phyloP scores from a whole-genome alignment of 1,284 basidiomycete genomes.

The Filobasidium uniguttulatum region DNA sequence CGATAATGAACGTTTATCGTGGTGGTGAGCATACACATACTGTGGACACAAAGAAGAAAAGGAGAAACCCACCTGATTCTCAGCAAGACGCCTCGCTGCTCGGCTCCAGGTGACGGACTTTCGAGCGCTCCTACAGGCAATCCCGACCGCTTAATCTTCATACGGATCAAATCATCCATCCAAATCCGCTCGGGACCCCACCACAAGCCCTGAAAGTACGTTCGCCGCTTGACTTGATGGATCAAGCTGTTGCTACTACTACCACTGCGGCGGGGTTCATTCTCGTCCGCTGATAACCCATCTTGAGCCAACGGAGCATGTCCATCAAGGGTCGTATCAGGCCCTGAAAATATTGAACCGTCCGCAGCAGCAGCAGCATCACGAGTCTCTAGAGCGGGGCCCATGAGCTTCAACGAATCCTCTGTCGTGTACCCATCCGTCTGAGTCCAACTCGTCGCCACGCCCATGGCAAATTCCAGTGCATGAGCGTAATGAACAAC shows the following conservation, averaged over 20 bases:
- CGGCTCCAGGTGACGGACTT: background rate
- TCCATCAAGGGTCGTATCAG: too few species aligned
- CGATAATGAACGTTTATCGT: too few species aligned
- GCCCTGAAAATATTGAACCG: too few species aligned
- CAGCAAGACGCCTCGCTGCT: background rate
- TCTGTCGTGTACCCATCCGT: background rate
- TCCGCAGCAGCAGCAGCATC: too few species aligned
- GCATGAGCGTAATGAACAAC: background rate
- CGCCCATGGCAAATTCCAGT: background rate
- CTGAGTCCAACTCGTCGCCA: background rate
- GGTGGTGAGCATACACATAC: background rate
- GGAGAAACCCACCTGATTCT: slow-evolving; percentile 3
- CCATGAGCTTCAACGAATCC: too few species aligned
- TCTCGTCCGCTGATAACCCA: too few species aligned
- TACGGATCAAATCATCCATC: slow-evolving; percentile 1
- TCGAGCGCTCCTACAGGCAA: background rate
- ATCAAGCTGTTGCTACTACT: too few species aligned
- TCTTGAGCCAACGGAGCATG: too few species aligned
- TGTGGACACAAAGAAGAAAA: background rate
- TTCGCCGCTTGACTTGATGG: too few species aligned
- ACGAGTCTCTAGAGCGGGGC: too few species aligned
- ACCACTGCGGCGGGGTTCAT: too few species aligned
- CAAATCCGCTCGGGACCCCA: slow-evolving; percentile 7
- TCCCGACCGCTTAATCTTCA: background rate
- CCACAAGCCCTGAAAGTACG: slow-evolving; percentile 4